Percentiles rank a stretch among this genome's conserved stretches.
Evolutionary conservation across 2,329 filamentous ascomycete genomes (phyloP).

Genomic region (Leptoxyphium fumago): DNA sequence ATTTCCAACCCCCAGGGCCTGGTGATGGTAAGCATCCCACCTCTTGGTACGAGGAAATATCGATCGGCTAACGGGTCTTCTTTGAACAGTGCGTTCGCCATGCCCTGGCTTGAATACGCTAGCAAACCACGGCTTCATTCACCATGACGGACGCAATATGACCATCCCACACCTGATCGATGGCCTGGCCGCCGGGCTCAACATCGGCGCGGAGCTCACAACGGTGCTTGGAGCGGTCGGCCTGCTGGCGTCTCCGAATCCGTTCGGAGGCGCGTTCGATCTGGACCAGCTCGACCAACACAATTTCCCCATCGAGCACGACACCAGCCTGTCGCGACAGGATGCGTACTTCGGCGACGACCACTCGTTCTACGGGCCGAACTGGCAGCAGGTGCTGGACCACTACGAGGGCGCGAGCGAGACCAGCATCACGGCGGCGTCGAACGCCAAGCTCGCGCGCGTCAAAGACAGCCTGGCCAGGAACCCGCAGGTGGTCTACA

Average conservation of each 20-base stretch:
- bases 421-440: conserved; percentile 15
- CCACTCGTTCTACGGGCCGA: conserved; percentile 19
- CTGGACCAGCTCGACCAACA: conserved; percentile 16
- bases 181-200: conserved; percentile 14
- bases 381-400: conserved; percentile 17
- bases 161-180: conserved; percentile 12
- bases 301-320: conserved; percentile 24
- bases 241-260: conserved; percentile 10
- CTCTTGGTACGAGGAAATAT: not conserved
- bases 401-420: conserved; percentile 13
- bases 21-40: conserved; percentile 7
- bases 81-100: conserved; percentile 11
- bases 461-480: conserved; percentile 11
- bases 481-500: conserved; percentile 22
- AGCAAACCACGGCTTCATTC: conserved; percentile 14
- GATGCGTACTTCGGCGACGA: conserved; percentile 23
- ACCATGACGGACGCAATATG: conserved; percentile 11
- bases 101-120: conserved; percentile 16
- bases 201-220: conserved; percentile 17
- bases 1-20: conserved; percentile 12
- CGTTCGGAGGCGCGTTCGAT: conserved; percentile 10
- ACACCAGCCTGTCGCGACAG: conserved; percentile 19
- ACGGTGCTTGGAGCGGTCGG: conserved; percentile 14
- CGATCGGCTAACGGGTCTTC: no score
- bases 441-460: conserved; percentile 18